Base-by-base conservation (phyloP, 2,329 filamentous ascomycete genomes). In the Cladosporium austrohemisphaericum region DNA sequence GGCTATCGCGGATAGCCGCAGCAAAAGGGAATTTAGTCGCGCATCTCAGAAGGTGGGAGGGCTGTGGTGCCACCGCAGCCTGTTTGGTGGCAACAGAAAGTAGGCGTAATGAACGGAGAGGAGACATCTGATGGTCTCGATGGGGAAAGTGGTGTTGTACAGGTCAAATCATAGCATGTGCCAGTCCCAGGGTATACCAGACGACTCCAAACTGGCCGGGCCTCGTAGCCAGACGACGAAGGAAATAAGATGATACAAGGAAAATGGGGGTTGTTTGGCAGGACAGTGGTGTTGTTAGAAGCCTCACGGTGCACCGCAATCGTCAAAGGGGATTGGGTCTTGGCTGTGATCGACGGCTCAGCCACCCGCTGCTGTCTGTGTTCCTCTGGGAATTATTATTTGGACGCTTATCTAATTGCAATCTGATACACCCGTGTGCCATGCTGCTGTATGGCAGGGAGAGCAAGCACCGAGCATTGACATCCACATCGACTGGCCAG, bases 131-230 rank as follows among this genome's bases (percentile, higher is more conserved):
- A n/a, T n/a, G 37, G 33, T 35, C 25, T 33, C 44, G 16, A 36
- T 33, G 16, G 31, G n/a, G 8, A 29, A 14, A 20, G 25, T 11
- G 25, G 9, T 20, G 36, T 11, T 38, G 20, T 25, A 14, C 36
- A 32, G 26, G n/a, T 47, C 44, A 47, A 47, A 23, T 37, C 44
- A 47, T 47, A 38, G 23, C 44, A 37, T 14, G 33, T 33, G 43
- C n/a, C n/a, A n/a, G n/a, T n/a, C n/a, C n/a, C 19, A 20, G 5
- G 16, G n/a, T 20, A 6, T 36, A 6, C 33, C 16, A 19, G 11
- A n/a, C 10, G 10, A 14, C 14, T 25, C 36, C 31, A 14, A 25
- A 37, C 11, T 25, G 16, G 11, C 23, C 32, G 19, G 33, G 25
- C 25, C 33, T 25, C 8, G 33, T 14, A 10, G 16, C 13, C 29